Base-by-base conservation (phyloP, 1,284 basidiomycete genomes). In the Phenoliferia sp. region DNA sequence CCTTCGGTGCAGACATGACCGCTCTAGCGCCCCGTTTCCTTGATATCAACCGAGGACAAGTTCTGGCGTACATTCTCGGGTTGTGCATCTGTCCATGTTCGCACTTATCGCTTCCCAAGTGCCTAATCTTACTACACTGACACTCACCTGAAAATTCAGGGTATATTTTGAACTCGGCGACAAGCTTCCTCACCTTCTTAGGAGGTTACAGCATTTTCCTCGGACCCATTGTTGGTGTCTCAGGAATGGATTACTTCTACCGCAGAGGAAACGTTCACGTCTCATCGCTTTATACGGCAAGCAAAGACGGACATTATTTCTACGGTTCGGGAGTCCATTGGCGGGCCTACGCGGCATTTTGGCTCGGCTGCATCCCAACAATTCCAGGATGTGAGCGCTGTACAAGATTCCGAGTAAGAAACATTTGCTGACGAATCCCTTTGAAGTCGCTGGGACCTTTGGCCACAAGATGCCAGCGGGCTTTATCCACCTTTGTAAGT, bases 1-100 rank as follows among this genome's bases (percentile, higher is more conserved):
- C 75, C 0, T 78, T 77, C 35, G 78, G 77, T n/a, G 75, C 75
- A 52, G 79, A 80, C 71, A 68, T 79, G 19, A 73, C 77, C 0
- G 75, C 77, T 5, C 66, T 78, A 3, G 69, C 73, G n/a, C 79
- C 79, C 1, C 72, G 75, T 29, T 77, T 56, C n/a, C 74, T 79
- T 69, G 79, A 77, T 71, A 79, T 79, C 57, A 75, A 77, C 17
- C 69, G 79, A 10, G 79, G 78, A 1, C 68, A 71, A 16, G 52
- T 77, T 19, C 44, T 79, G 16, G 70, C 68, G 7, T 70, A 73
- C 2, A 59, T 71, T 2, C 64, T 80, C 28, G 74, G 73, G 15
- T 72, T 78, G 36, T 66, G 65, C 55, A 73, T 77, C 65, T 75
- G 74, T 50, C 78, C 79, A 12, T 80, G 54, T 56, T 26, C 12